Evolutionary conservation across 1,284 basidiomycete genomes (phyloP), one percentile per base, ranked within the genome.

Genomic region (Ustilago tritici): DNA sequence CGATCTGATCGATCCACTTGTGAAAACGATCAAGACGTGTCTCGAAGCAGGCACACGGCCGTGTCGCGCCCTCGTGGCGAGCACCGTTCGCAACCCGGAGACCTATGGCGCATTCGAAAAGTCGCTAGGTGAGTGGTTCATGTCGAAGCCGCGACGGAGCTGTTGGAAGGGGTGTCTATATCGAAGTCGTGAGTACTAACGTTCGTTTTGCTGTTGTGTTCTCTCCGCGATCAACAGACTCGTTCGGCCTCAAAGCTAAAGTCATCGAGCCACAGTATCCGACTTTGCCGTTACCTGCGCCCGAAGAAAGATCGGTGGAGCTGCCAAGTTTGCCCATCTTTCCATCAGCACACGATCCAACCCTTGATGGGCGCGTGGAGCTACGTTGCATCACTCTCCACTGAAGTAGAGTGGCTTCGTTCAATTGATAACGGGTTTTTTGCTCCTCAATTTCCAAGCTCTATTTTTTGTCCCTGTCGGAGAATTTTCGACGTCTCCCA

Each of bases 1-100:
- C 36, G 65, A 65, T 60, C 70, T 79, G 35, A 61, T 73, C 50
- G 67, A 58, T 40, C 72, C 78, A 2, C 57, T 79, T 17, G 78
- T 71, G 1, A 61, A 69, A 47, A 74, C 78, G 40, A 68, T 79
- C 17, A 64, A 63, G 19, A 70, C 65, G 2, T 65, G 67, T 28
- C 54, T 78, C 5, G 50, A 67, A 47, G 64, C 70, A 15, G 72
- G 69, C 5, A 36, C 47, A 4, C 32, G 64, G 17, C 35, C 52
- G n/a, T 66, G 65, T 17, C 68, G 52, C 8, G 78, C 78, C 23
- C 65, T 73, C 35, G 67, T 79, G 28, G 73, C 78, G 41, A 76
- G 70, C 35, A 76, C 78, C 15, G 62, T 76, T 41, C 73, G 78
- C 35, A 79, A 76, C 17, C 50, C 67, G 47, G 28, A 61, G 14